These are phyloP conservation scores for Citrullus amarus DNA, from an alignment of 306 rosid species.

Conservation along the genomic window DNA sequence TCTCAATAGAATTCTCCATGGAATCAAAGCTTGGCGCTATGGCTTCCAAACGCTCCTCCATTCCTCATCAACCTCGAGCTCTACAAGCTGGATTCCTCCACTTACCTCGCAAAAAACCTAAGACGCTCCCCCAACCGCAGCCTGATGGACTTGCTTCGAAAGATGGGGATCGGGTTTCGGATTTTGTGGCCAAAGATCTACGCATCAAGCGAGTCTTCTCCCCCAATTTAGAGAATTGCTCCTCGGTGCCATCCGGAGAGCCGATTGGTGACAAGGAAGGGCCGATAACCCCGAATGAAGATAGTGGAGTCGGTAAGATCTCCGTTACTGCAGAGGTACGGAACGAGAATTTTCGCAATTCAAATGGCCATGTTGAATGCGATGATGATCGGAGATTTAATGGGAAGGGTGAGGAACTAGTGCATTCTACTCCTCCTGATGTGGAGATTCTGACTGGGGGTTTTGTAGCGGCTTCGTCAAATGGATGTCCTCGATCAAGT, in stretches of 20 bases:
- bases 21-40: conserved; percentile 15
- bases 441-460: conserved; percentile 4
- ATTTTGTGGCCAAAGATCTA: conserved; percentile 39
- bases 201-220: conserved; percentile 59
- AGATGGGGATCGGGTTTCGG: background rate
- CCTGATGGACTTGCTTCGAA: background rate
- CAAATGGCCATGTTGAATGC: background rate
- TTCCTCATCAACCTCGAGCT: background rate
- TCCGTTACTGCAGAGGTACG: background rate
- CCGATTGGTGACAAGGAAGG: background rate
- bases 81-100: background rate
- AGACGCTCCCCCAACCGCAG: background rate
- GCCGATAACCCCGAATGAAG: background rate
- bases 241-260: conserved; percentile 4
- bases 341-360: background rate
- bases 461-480: background rate
- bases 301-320: background rate
- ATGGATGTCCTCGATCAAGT: conserved; percentile 7
- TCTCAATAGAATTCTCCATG: conserved; percentile 21
- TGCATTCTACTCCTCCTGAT: conserved; percentile 28
- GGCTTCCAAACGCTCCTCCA: conserved; percentile 17
- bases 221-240: conserved; percentile 11
- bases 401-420: conserved; percentile 5
- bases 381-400: background rate
- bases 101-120: background rate